These are phyloP conservation scores for Piper longum DNA, from an alignment of 164 flowering plant genomes.

Conservation along the genomic window DNA sequence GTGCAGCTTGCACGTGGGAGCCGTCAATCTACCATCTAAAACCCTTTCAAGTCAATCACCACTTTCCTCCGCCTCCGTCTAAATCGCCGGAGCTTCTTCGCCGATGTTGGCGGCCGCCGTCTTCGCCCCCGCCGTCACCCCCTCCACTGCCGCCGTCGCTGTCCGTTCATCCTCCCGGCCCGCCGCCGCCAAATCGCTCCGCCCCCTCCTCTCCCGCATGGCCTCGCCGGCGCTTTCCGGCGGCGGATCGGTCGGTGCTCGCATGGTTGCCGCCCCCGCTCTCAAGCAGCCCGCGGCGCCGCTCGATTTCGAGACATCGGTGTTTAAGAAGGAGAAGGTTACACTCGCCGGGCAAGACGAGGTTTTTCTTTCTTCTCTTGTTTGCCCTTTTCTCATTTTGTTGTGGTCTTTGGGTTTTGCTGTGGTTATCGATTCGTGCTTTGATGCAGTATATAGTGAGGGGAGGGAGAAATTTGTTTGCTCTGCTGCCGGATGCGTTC, in stretches of 20 bases:
- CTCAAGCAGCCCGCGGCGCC: neutral
- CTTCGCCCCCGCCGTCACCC: slow-evolving; percentile 1
- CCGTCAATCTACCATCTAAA: too few species aligned
- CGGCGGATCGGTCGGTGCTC: slow-evolving; percentile 75
- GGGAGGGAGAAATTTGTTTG: slow-evolving; percentile 89
- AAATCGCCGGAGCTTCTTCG: neutral
- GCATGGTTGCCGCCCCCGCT: slow-evolving; percentile 34
- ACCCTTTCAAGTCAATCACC: neutral
- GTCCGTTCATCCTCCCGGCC: slow-evolving; percentile 3
- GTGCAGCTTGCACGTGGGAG: too few species aligned
- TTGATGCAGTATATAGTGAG: slow-evolving; percentile 33
- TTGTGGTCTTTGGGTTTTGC: neutral
- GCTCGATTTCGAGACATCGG: slow-evolving; percentile 58
- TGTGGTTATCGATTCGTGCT: neutral
- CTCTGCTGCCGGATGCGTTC: slow-evolving; percentile 71
- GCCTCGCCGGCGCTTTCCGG: slow-evolving; percentile 31
- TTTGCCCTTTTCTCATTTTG: neutral
- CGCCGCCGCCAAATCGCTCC: slow-evolving; percentile 3
- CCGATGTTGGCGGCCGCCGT: slow-evolving; percentile 6
- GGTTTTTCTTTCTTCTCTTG: slow-evolving; percentile 3
- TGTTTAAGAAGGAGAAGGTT: slow-evolving; percentile 58
- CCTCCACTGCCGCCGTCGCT: slow-evolving; percentile 1
- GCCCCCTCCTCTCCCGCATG: slow-evolving; percentile 4
- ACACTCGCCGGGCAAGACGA: slow-evolving; percentile 23
- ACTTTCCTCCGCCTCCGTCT: neutral